Percentiles rank a stretch among this genome's conserved stretches.
Evolutionary conservation across 2,329 filamentous ascomycete species (phyloP).

Genomic region (Aureobasidium sp.): DNA sequence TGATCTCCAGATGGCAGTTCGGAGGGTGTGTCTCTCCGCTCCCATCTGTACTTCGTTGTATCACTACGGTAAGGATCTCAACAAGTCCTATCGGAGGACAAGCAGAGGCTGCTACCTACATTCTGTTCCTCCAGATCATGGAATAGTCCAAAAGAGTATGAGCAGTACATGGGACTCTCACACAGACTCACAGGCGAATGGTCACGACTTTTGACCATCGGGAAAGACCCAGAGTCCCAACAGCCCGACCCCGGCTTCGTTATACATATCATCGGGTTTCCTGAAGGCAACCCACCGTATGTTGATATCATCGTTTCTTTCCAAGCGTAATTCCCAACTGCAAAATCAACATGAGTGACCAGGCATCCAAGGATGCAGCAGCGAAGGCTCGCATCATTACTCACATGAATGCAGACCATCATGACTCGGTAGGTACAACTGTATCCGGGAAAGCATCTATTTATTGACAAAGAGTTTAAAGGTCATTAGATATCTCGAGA

Average conservation of each 20-base stretch:
- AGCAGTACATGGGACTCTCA: too few species aligned
- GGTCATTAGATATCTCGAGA: constrained; percentile 66
- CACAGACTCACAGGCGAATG: too few species aligned
- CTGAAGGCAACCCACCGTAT: neutral
- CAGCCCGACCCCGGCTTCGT: neutral
- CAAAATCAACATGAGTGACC: constrained; percentile 15
- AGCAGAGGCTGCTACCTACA: neutral
- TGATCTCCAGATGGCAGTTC: neutral
- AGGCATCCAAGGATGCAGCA: constrained; percentile 35
- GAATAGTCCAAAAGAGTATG: neutral
- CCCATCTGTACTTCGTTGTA: neutral
- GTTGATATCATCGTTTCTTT: neutral
- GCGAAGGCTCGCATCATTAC: constrained; percentile 57
- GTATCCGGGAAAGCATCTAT: neutral
- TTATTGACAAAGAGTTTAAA: constrained; percentile 17
- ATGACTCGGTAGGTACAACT: constrained; percentile 46
- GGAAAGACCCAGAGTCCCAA: neutral
- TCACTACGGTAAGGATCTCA: neutral
- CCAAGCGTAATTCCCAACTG: neutral
- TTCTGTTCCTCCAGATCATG: neutral
- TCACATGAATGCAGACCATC: constrained; percentile 85
- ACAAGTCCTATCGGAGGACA: neutral
- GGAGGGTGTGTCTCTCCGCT: neutral
- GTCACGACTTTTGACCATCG: constrained; percentile 5
- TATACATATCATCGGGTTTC: neutral